These are phyloP conservation scores for Lycium barbarum DNA, from an alignment of 257 asterid genomes.

Conservation along the genomic window DNA sequence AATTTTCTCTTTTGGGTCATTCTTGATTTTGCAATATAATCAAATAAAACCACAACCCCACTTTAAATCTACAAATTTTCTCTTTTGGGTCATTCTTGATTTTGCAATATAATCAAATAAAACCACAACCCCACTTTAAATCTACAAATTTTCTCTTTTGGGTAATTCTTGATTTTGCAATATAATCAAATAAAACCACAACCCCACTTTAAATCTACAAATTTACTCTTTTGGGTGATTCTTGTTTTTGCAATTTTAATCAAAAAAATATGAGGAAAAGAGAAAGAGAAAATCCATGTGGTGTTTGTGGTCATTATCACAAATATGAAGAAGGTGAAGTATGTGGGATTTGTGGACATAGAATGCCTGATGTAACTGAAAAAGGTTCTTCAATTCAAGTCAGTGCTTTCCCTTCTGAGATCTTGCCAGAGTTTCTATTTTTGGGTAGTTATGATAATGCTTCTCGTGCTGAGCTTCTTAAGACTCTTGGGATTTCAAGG, in stretches of 20 bases:
- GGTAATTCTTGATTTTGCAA: too few relatives aligned
- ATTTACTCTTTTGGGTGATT: neutral
- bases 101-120: too few relatives aligned
- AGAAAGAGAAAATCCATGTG: conserved; percentile 88
- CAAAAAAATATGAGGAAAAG: conserved; percentile 69
- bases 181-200: neutral
- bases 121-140: neutral
- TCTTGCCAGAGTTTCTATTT: conserved; percentile 88
- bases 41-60: too few relatives aligned
- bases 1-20: too few relatives aligned
- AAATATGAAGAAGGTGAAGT: conserved; percentile 95
- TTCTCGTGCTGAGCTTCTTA: conserved; percentile 91
- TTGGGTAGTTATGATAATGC: conserved; percentile 95
- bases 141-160: too few relatives aligned
- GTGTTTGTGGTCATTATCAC: conserved; percentile 93
- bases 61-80: too few relatives aligned
- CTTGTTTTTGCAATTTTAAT: neutral
- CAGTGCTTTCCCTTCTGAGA: conserved; percentile 97
- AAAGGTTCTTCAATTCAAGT: conserved; percentile 52
- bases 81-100: too few relatives aligned
- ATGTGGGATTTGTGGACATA: conserved; percentile 92
- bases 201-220: neutral
- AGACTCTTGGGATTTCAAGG: conserved; percentile 89
- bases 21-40: too few relatives aligned
- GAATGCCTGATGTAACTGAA: conserved; percentile 63